Percentiles rank a stretch among this genome's conserved stretches.
Evolutionary conservation across 106 monocot genomes (phyloP).

Genomic region (Platanthera guangdongensis): DNA sequence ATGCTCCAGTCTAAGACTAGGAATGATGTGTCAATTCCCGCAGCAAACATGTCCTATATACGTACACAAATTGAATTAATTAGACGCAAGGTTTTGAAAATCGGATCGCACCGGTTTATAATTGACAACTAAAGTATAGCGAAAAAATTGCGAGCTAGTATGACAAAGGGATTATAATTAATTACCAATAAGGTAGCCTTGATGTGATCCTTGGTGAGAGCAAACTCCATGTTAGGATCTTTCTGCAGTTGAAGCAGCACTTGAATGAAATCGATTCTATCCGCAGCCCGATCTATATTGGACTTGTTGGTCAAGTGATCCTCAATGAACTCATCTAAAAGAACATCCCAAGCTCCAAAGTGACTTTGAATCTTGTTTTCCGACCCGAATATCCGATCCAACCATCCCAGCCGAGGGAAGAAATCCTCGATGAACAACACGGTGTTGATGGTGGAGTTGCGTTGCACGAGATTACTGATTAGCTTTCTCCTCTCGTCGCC

Average conservation of each 20-base stretch:
- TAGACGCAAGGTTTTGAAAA: too few species aligned
- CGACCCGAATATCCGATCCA: neutral
- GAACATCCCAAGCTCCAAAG: neutral
- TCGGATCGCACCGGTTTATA: neutral
- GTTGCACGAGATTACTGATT: neutral
- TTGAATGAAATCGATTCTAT: neutral
- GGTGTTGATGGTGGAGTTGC: too few species aligned
- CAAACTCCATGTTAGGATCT: neutral
- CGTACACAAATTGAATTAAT: neutral
- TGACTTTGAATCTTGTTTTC: neutral
- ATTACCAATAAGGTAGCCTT: neutral
- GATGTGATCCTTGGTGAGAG: neutral
- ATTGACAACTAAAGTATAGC: neutral
- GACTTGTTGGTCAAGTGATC: too few species aligned
- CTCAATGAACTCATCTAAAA: neutral
- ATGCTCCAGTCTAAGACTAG: conserved; percentile 5
- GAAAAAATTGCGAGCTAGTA: neutral
- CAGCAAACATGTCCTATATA: neutral
- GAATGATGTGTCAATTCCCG: conserved; percentile 3
- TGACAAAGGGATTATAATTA: neutral
- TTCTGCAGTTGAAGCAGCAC: neutral
- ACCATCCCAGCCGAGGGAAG: neutral
- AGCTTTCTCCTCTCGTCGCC: neutral
- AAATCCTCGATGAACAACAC: neutral
- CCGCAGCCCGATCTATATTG: too few species aligned